Percentiles rank a stretch among this genome's conserved stretches.
phyloP scores from a whole-genome alignment of 805 yeast species.

The Candida mattraensis region DNA sequence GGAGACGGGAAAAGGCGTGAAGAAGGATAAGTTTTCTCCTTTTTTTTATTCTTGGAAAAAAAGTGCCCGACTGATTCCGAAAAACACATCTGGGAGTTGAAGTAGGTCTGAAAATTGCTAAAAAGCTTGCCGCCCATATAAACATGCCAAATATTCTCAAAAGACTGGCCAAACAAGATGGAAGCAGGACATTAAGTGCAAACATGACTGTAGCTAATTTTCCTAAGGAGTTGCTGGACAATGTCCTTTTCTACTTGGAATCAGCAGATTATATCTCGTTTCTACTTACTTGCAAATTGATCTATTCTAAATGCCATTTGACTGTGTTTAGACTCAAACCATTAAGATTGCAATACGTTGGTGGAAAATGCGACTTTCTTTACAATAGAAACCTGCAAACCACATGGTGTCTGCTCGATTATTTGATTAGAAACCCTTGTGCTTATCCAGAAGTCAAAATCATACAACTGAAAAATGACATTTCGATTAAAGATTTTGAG shows the following conservation, averaged over 20 bases:
- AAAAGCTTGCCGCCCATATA: no score
- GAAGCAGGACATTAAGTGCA: neutral
- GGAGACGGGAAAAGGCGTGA: no score
- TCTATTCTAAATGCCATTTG: slow-evolving; percentile 20
- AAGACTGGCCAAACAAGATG: neutral
- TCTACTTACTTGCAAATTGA: slow-evolving; percentile 18
- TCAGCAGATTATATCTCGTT: slow-evolving; percentile 18
- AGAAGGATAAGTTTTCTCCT: no score
- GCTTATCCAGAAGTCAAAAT: slow-evolving; percentile 17
- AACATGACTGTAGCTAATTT: slow-evolving; percentile 17
- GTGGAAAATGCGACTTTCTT: slow-evolving; percentile 3
- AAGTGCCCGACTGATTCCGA: no score
- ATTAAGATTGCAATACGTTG: slow-evolving; percentile 16
- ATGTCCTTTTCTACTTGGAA: slow-evolving; percentile 13
- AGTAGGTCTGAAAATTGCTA: no score
- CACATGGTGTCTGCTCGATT: slow-evolving; percentile 13
- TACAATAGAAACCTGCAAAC: slow-evolving; percentile 11
- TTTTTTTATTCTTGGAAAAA: no score
- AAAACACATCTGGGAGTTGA: no score
- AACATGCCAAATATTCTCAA: neutral
- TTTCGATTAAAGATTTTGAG: slow-evolving; percentile 7
- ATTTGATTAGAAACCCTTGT: slow-evolving; percentile 13
- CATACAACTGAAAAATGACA: slow-evolving; percentile 15
- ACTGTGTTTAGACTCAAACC: slow-evolving; percentile 22
- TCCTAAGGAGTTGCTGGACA: slow-evolving; percentile 29